A percentile compares a stretch with the other conserved stretches of the same genome.
Evolutionary conservation across 129 eudicot species (phyloP).

Genomic region (Oenanthe sinensis): DNA sequence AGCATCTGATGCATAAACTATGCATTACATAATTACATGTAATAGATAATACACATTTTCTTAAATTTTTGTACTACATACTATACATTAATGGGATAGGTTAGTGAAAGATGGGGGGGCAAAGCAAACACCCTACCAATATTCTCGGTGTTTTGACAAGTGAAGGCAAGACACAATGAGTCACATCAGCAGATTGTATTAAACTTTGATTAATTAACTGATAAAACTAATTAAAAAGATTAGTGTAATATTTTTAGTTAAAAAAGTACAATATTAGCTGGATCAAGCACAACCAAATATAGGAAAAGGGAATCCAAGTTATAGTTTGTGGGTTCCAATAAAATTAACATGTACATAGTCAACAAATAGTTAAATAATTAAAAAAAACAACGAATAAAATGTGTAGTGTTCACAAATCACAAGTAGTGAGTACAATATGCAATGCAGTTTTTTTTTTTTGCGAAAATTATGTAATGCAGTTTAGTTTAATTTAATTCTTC

Average conservation of each 20-base stretch:
- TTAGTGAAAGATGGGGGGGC: neutral
- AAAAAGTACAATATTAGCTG: neutral
- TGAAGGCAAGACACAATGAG: conserved; percentile 26
- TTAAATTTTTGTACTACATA: too few relatives aligned
- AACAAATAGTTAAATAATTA: neutral
- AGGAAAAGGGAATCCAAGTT: neutral
- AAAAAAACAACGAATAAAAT: too few relatives aligned
- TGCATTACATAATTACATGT: too few relatives aligned
- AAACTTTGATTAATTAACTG: neutral
- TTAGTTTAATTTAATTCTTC: neutral
- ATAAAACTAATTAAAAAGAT: neutral
- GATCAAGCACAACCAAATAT: neutral
- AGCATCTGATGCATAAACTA: too few relatives aligned
- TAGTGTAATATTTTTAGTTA: neutral
- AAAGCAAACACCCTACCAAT: conserved; percentile 30
- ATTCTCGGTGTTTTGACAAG: conserved; percentile 42
- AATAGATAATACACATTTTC: too few relatives aligned
- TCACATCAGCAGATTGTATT: conserved; percentile 14
- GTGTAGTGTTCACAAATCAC: neutral
- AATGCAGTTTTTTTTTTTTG: neutral
- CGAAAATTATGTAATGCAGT: neutral
- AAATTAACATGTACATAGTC: conserved; percentile 3
- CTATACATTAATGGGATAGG: neutral
- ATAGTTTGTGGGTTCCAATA: neutral
- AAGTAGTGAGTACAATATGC: neutral